Percentiles rank a stretch among this genome's conserved stretches.
Conservation (phyloP, 78 protist species). For the Cavenderia fasciculata region DNA sequence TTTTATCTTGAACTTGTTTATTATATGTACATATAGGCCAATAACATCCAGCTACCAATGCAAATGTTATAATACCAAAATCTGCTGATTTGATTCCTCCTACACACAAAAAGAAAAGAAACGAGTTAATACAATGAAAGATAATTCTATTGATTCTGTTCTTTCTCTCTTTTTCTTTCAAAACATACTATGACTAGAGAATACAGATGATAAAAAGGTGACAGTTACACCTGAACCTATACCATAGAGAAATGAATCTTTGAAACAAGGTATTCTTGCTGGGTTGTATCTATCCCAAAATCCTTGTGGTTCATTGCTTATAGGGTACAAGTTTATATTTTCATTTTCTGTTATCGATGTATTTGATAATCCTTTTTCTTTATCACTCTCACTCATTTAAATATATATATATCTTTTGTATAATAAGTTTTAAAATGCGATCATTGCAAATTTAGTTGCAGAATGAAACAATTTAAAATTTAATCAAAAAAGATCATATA, state of each 20-base stretch:
- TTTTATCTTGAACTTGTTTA: conserved; percentile 42
- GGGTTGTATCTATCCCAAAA: conserved; percentile 1
- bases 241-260: conserved; percentile 39
- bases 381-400: conserved; percentile 22
- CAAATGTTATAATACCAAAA: conserved; percentile 39
- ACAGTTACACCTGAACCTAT: conserved; percentile 50
- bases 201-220: background rate
- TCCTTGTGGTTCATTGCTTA: background rate
- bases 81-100: conserved; percentile 27
- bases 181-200: too few relatives aligned
- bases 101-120: too few relatives aligned
- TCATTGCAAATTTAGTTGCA: too few relatives aligned
- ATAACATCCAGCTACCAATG: conserved; percentile 29
- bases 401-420: too few relatives aligned
- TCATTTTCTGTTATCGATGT: conserved; percentile 41
- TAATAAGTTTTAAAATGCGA: too few relatives aligned
- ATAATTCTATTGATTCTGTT: too few relatives aligned
- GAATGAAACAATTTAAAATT: too few relatives aligned
- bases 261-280: conserved; percentile 52
- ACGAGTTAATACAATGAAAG: background rate
- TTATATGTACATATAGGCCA: conserved; percentile 68
- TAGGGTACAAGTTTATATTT: conserved; percentile 29
- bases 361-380: background rate
- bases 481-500: too few relatives aligned
- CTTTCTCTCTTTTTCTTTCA: too few relatives aligned